Conservation (phyloP, 1,284 basidiomycete species). For the Microbotryum silenes-acaulis region DNA sequence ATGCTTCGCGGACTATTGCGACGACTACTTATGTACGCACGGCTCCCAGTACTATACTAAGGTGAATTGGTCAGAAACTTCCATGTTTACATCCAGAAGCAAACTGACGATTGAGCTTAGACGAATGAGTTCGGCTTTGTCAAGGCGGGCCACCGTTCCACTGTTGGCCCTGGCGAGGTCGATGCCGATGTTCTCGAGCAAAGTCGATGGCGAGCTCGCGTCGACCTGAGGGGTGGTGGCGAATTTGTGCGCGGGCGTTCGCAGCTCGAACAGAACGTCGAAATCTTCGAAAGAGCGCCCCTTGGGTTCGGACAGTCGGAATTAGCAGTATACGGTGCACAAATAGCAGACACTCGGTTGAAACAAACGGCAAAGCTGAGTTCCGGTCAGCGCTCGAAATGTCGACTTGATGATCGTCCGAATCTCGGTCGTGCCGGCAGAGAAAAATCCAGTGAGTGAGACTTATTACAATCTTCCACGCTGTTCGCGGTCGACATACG, state of each 20-base stretch:
- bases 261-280: constrained; percentile 31
- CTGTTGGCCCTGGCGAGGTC: constrained; percentile 2
- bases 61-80: no score
- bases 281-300: constrained; percentile 33
- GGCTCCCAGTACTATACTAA: no score
- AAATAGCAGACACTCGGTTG: constrained; percentile 9
- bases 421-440: constrained; percentile 32
- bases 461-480: constrained; percentile 44
- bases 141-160: not conserved
- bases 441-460: constrained; percentile 39
- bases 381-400: no score
- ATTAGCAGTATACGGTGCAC: constrained; percentile 38
- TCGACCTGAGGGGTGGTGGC: constrained; percentile 29
- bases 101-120: no score
- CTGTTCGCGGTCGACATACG: constrained; percentile 42
- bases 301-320: constrained; percentile 43
- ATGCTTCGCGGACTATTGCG: no score
- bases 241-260: constrained; percentile 35
- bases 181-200: not conserved
- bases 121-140: no score
- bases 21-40: no score
- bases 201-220: constrained; percentile 5
- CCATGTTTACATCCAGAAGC: no score
- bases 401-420: no score
- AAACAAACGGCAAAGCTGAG: constrained; percentile 4